Base-by-base conservation (phyloP, 345 rosid species). In the Microcos paniculata region DNA sequence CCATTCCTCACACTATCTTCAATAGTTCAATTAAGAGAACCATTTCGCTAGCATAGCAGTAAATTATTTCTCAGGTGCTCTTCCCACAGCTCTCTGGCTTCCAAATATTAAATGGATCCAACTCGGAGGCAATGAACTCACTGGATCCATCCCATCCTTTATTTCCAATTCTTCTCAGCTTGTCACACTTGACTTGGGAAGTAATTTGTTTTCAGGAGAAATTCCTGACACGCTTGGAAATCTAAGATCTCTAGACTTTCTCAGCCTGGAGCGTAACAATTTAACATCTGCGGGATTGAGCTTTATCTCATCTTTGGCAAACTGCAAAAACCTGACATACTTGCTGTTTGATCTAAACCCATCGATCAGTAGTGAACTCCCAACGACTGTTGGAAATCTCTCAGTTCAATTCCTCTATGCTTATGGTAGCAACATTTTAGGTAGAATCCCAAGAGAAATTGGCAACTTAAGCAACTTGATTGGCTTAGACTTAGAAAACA, bases 381-480 rank as follows among this genome's bases (percentile, higher is more conserved):
- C 51, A 18, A 0, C 4, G 2, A 46, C 18, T 14, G 4, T 46
- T 46, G 51, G 51, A 46, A 46, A 46, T 46, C 18, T 46, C 51
- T 46, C 51, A 3, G 15, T 46, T 46, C 51, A 46, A 46, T 13
- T 46, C 51, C 51, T 46, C 51, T 46, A 15, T 46, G 51, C 18
- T 46, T 46, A 46, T 46, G 51, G 51, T 46, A 46, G 51, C 51
- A 46, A 46, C 51, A 46, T 46, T 46, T 46, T 46, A 5, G 51
- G 51, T 46, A 13, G 51, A 46, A 46, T 46, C 51, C 51, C 51
- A 3, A 13, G 16, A 46, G 51, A 46, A 46, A 46, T 46, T 13
- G 68, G 68, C 10, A 68, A 51, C 52, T 16, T 77, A 24, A 73
- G 40, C 24, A 69, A 69, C 78, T 46, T 69, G 68, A 49, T 16